Evolutionary conservation across 2,329 filamentous ascomycete genomes (phyloP).

Genomic region (Fusarium oxysporum): DNA sequence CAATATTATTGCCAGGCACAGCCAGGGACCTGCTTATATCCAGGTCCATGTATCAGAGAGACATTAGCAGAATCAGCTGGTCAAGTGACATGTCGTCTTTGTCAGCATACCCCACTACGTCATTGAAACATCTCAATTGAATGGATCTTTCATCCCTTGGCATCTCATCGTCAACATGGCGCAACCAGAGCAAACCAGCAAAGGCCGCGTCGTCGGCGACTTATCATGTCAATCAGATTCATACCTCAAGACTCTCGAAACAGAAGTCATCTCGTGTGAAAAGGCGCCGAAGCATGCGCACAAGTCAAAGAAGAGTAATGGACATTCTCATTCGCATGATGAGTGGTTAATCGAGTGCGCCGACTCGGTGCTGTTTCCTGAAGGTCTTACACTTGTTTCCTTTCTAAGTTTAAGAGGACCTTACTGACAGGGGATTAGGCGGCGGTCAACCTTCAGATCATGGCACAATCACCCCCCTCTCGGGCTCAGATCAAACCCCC

Average conservation of each 20-base stretch:
- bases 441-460: slow-evolving; percentile 49
- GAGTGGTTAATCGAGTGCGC: slow-evolving; percentile 48
- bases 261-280: slow-evolving; percentile 45
- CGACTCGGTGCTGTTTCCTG: slow-evolving; percentile 49
- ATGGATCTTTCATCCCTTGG: neutral
- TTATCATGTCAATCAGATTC: slow-evolving; percentile 47
- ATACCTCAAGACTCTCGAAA: slow-evolving; percentile 42
- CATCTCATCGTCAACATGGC: slow-evolving; percentile 15
- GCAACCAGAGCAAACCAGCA: neutral
- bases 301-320: slow-evolving; percentile 41
- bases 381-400: slow-evolving; percentile 30
- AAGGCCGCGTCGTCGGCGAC: slow-evolving; percentile 41
- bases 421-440: slow-evolving; percentile 26
- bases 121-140: slow-evolving; percentile 8
- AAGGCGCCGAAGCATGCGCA: slow-evolving; percentile 32
- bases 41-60: too few relatives aligned
- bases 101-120: slow-evolving; percentile 27
- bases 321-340: slow-evolving; percentile 32
- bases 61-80: neutral
- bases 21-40: rapidly evolving
- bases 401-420: rapidly evolving
- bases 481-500: slow-evolving; percentile 1
- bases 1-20: rapidly evolving
- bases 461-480: slow-evolving; percentile 38
- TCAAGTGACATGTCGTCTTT: slow-evolving; percentile 22